These are phyloP conservation scores for Auricularia auricula-judae DNA, from an alignment of 768 basidiomycete genomes.

Conservation along the genomic window DNA sequence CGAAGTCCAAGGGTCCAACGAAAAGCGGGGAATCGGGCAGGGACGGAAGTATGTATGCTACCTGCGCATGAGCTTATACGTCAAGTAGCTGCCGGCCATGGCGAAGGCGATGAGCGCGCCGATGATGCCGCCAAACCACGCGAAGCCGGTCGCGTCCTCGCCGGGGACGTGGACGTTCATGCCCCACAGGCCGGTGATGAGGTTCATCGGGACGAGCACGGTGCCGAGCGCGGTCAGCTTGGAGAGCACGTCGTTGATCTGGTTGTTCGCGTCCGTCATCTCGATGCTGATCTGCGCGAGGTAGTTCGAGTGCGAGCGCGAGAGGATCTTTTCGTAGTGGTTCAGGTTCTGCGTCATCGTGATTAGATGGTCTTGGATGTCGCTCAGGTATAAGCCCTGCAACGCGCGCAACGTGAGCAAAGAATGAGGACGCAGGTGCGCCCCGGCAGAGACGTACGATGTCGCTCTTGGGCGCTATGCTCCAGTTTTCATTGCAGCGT, in stretches of 20 bases:
- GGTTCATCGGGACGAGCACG: conserved; percentile 92
- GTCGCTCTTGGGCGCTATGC: conserved; percentile 93
- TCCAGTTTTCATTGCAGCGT: conserved; percentile 97
- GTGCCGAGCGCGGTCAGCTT: conserved; percentile 97
- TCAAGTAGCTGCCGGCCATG: conserved; percentile 64
- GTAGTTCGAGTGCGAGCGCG: conserved; percentile 97
- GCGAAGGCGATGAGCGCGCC: conserved; percentile 73
- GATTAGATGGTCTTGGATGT: conserved; percentile 98
- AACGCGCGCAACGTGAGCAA: background rate
- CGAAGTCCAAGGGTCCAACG: no score
- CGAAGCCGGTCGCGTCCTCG: conserved; percentile 47
- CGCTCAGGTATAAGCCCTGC: conserved; percentile 87
- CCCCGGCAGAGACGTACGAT: conserved; percentile 46
- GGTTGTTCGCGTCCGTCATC: conserved; percentile 99
- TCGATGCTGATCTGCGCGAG: conserved; percentile 99
- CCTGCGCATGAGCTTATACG: conserved; percentile 59
- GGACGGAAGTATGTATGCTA: no score
- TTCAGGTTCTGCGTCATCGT: conserved; percentile 99
- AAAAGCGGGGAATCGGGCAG: no score
- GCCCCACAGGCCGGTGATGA: conserved; percentile 95
- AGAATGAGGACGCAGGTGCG: background rate
- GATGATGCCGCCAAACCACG: conserved; percentile 87
- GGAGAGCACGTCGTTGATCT: conserved; percentile 97
- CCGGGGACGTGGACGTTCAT: conserved; percentile 99
- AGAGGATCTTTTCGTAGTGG: conserved; percentile 99